Evolutionary conservation across 192 early-diverging fungal species (phyloP).

Genomic region (Linnemannia elongata): DNA sequence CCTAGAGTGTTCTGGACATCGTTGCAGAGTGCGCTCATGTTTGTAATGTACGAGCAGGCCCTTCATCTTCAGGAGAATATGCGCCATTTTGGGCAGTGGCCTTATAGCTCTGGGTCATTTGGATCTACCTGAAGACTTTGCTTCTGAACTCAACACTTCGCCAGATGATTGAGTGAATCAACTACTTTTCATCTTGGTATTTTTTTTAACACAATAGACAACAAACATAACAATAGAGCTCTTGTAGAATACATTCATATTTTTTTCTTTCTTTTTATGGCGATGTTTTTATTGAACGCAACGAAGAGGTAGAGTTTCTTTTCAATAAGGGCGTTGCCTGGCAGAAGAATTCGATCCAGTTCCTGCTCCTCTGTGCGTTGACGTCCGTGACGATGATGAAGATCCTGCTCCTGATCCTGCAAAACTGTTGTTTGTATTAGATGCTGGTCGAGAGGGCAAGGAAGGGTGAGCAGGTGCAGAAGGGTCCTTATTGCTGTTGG

Average conservation of each 20-base stretch:
- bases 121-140: slow-evolving; percentile 6
- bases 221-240: too few relatives aligned
- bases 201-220: too few relatives aligned
- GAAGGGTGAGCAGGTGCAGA: slow-evolving; percentile 29
- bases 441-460: slow-evolving; percentile 18
- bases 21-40: slow-evolving; percentile 78
- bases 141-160: too few relatives aligned
- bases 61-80: slow-evolving; percentile 62
- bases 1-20: slow-evolving; percentile 82
- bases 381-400: neutral
- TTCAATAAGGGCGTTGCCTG: slow-evolving; percentile 9
- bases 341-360: neutral
- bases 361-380: neutral
- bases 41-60: slow-evolving; percentile 78
- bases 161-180: too few relatives aligned
- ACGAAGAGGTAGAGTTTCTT: neutral
- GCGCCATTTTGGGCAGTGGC: slow-evolving; percentile 54
- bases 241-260: too few relatives aligned
- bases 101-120: slow-evolving; percentile 24
- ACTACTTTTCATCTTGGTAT: too few relatives aligned
- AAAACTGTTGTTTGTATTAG: neutral
- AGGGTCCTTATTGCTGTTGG: neutral
- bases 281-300: neutral
- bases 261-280: neutral
- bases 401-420: neutral